Evolutionary conservation across 2,329 filamentous ascomycete species (phyloP), one percentile per base, ranked within the genome.

Genomic region (Colletotrichum siamense): DNA sequence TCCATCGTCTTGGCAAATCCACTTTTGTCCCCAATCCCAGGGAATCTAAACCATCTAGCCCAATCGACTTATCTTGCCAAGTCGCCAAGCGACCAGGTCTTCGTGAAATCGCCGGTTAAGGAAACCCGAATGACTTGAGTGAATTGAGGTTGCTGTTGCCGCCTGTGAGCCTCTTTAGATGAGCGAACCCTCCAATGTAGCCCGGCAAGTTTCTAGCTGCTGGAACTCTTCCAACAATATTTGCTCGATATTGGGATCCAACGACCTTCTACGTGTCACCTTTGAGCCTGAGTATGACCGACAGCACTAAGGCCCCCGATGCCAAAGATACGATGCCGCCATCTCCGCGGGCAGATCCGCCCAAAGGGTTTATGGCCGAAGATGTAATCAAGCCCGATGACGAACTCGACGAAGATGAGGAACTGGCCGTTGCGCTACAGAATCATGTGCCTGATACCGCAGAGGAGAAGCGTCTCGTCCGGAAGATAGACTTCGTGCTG

Each of bases 401-500:
- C 44, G 44, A 52, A 13, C 44, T 52, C 44, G n/a, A 52, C n/a
- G 44, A 22, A 22, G 44, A 52, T 52, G 44, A 52, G 44, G 10
- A 52, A 52, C 44, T 52, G 10, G 44, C n/a, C 5, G 6, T 22
- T 8, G 44, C 44, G n/a, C 44, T 52, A 12, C 44, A 22, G 44
- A 52, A 22, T 7, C 44, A 52, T 3, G 44, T 52, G n/a, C n/a
- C 44, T 52, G 44, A 52, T n/a, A 79, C 79, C 9, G 57, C 39
- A 1, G 79, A 79, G 18, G 80, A 81, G 30, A 87, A 84, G 74
- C 84, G 82, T 22, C 83, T 89, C 1, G 78, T 89, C 57, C 81
- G 86, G 73, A 87, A 88, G 81, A 79, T 87, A 70, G 85, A 89
- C 81, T 83, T 87, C 82, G 82, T 85, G 78, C 84, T 91, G 28